Evolutionary conservation across 2,329 filamentous ascomycete species (phyloP), one percentile per base, ranked within the genome.

Genomic region (Lecanicillium sp.): DNA sequence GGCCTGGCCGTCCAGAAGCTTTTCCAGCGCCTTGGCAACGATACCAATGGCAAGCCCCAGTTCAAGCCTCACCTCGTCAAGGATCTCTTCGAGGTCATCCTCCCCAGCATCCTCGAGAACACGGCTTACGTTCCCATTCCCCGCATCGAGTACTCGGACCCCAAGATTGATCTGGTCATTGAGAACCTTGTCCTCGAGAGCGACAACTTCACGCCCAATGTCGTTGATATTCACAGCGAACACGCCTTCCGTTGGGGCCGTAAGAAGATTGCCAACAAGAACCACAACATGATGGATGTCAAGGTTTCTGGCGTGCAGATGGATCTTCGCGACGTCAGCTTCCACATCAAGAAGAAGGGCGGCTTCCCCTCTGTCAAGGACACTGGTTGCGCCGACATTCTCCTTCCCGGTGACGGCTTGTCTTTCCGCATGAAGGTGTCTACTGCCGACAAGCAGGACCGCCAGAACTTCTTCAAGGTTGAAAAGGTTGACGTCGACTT

Each of bases 171-270:
- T 60, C 83, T 83, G 35, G 76, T 96, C 35, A 76, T 98, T 32
- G 92, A 98, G 68, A 98, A 98, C 60, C 69, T 98, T 9, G 83
- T 95, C 33, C 75, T 98, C 37, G 92, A 98, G 67, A 89, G 86
- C 48, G 89, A 96, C 69, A 98, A 98, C 65, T 80, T 98, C 51
- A 87, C 89, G 65, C 92, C 92, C 46, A 98, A 98, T 52, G 73
- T 90, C 5, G 62, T 94, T 29, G 90, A 98, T 60, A 73, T 96
- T 45, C 77, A 80, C 43, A 92, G 80, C 56, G 89, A 96, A 66
- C 92, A 96, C 68, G 94, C 92, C 68, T 87, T 89, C 76, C 81
- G 85, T 49, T 95, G 85, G 80, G 92, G 90, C 28, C 87, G 92
- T 56, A 95, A 94, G 79, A 82, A 81, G 58, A 73, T 88, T 51